Base-by-base conservation (phyloP, 257 asterid species). In the Verbena officinalis region DNA sequence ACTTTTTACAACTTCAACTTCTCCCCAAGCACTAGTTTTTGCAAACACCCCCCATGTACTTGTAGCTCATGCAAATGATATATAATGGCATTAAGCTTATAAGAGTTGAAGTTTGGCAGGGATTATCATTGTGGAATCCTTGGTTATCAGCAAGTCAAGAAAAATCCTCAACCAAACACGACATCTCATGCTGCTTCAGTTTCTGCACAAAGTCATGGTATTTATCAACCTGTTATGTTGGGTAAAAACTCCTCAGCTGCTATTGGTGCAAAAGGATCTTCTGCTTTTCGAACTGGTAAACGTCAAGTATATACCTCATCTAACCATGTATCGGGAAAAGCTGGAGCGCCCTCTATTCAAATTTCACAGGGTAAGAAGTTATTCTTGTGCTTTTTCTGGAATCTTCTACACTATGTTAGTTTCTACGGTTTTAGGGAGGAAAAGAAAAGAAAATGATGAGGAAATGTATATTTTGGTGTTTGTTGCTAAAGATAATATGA, bases 81-180 rank as follows among this genome's bases (percentile, higher is more conserved):
- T 75, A 73, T 20, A 7, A 49, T 20, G 51, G 24, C 48, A 63
- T 59, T 52, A 44, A 70, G 67, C 71, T 69, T 46, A 70, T 38
- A 50, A 60, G 67, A 10, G 36, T 46, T 62, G 68, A 59, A 48
- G 48, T 77, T 69, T 65, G 78, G 50, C 82, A 84, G 86, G 92
- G 84, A 81, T 68, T 77, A 59, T 69, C 97, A 92, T 59, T 92
- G 98, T 84, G 88, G 82, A 45, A 85, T 85, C 44, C 19, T 92
- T 76, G 98, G 98, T 46, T 89, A 92, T 77, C n/a, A n/a, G 33
- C 73, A 75, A 63, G 23, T 50, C 62, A 70, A 59, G 58, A 86
- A 64, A 75, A 68, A 17, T 34, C 73, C 78, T 67, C 82, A 15
- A 36, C 74, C 76, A 50, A 63, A 49, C 50, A 60, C 54, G 67